Conservation (phyloP, 345 rosid species). For the Capsella bursapastoris region DNA sequence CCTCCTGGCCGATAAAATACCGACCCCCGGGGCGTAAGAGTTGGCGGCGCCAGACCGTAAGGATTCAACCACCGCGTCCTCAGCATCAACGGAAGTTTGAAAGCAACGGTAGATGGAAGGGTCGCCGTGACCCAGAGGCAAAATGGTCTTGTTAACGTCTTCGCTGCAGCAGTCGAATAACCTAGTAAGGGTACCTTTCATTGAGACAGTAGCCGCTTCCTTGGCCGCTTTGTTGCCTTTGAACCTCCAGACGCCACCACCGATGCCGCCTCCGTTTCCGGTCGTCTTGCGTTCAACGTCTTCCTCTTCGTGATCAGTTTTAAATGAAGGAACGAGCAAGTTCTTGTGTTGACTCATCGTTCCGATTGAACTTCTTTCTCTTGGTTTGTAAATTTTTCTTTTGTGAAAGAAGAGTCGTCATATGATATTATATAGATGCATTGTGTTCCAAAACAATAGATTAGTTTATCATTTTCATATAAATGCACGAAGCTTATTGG, state of each 20-base stretch:
- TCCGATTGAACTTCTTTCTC: conserved; percentile 6
- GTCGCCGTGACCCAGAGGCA: conserved; percentile 78
- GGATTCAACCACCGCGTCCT: conserved; percentile 59
- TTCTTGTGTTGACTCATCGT: conserved; percentile 34
- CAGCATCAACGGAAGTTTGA: conserved; percentile 54
- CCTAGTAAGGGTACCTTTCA: conserved; percentile 45
- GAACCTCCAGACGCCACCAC: conserved; percentile 39
- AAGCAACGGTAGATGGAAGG: conserved; percentile 70
- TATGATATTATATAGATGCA: background rate
- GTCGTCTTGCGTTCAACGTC: background rate
- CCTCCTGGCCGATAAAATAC: conserved; percentile 63
- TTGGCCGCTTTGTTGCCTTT: conserved; percentile 38
- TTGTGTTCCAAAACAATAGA: no score
- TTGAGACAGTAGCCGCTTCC: conserved; percentile 34
- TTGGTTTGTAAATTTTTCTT: background rate
- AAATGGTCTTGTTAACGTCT: conserved; percentile 44
- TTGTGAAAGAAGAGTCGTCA: background rate
- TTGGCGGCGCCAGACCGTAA: conserved; percentile 55
- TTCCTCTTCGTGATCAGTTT: conserved; percentile 7
- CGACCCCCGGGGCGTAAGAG: conserved; percentile 49
- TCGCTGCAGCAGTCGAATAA: conserved; percentile 49
- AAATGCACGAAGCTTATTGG: no score
- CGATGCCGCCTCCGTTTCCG: background rate
- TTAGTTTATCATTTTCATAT: no score
- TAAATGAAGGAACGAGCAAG: conserved; percentile 22